Evolutionary conservation across 148 eudicot species (phyloP).

Genomic region (Mesembryanthemum crystallinum): DNA sequence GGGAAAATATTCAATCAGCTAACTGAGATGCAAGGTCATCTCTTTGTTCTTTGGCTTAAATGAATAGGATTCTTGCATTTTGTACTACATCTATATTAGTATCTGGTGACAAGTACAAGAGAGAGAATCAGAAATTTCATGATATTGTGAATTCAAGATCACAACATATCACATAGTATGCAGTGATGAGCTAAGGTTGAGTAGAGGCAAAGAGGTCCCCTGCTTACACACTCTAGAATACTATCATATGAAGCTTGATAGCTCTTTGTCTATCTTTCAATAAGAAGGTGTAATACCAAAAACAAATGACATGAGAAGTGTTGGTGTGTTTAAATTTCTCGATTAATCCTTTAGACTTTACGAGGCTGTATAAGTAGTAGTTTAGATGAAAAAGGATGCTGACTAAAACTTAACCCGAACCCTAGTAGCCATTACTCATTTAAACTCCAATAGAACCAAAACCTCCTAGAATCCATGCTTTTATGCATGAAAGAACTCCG

Average conservation of each 20-base stretch:
- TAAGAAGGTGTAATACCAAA: background rate
- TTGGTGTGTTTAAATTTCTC: background rate
- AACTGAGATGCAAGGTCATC: too few relatives aligned
- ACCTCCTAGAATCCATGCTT: background rate
- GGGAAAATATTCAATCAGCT: background rate
- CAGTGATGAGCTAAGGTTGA: background rate
- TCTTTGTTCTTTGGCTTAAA: too few relatives aligned
- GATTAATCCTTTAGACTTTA: background rate
- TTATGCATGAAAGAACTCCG: background rate
- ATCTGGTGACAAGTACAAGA: background rate
- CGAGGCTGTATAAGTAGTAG: background rate
- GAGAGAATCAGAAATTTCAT: background rate
- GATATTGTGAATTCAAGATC: background rate
- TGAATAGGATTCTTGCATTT: background rate
- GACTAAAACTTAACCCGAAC: background rate
- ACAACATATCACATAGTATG: background rate
- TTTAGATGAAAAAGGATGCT: background rate
- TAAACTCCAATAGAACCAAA: background rate
- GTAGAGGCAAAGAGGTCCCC: background rate
- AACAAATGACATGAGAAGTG: background rate
- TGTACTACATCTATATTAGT: background rate
- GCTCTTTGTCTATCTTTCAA: background rate
- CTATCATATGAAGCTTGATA: background rate
- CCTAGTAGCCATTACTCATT: background rate
- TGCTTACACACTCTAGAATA: background rate